Evolutionary conservation across 2,329 filamentous ascomycete species (phyloP), one percentile per base, ranked within the genome.

Genomic region (Lizonia empirigonia): DNA sequence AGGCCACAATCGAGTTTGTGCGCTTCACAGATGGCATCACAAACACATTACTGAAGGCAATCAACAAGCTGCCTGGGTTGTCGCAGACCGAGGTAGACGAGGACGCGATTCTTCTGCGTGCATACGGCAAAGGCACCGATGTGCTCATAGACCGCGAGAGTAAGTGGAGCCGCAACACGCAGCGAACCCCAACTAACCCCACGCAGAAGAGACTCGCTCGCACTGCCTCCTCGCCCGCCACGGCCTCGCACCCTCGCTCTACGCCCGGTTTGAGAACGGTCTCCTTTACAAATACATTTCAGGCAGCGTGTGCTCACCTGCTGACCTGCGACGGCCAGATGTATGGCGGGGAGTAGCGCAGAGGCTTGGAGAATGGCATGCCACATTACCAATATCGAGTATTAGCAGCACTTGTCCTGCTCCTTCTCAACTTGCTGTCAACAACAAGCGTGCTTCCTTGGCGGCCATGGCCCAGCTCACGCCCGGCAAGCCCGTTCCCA

Each of bases 21-120:
- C 87, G 89, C 59, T 99, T 97, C 78, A 99, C 91, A 30, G 94
- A 99, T 68, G 94, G 94, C 69, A 99, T 97, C 77, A 99, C 94
- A 61, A 99, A 99, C 76, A 97, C 92, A 59, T 79, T 93, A 39
- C 80, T 91, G 58, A 92, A 92, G 73, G 86, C 87, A n/a, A 76
- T 89, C 68, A 90, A 90, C 71, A 83, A 80, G 60, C 80, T 80
- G 49, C 80, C 84, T 12, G 90, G 89, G 40, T 79, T 88, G 60
- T 87, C 89, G 41, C 83, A 88, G 64, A 85, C 91, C 44, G 83
- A 91, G 64, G 82, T 93, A 60, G 92, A 97, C 74, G 82, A 83
- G 55, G 90, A 96, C 60, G 89, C 94, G 26, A 85, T 97, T 61
- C 81, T 99, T 58, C 83, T 99, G 67, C 86, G 94, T 63, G 94